phyloP scores from a whole-genome alignment of 305 asterid species.

The Solanum hybrid region DNA sequence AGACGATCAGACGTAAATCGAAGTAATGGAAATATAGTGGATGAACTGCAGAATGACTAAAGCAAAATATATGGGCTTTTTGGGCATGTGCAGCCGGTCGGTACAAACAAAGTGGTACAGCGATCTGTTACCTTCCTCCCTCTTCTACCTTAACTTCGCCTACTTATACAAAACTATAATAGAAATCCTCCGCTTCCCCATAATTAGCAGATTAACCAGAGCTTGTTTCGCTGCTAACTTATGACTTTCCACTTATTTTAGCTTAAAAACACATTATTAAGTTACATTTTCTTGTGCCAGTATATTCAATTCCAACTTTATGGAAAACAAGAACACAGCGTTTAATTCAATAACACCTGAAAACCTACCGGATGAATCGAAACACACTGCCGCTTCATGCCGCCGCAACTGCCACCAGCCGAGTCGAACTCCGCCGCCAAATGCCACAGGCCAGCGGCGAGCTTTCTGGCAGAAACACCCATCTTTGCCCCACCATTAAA shows the following conservation, averaged over 20 bases:
- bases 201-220: not conserved
- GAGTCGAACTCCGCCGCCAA: constrained; percentile 10
- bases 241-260: not conserved
- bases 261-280: not conserved
- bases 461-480: constrained; percentile 37
- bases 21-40: not conserved
- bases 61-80: not conserved
- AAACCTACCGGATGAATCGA: constrained; percentile 18
- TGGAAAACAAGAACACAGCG: not conserved
- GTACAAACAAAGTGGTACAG: not conserved
- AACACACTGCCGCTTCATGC: constrained; percentile 14
- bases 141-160: not conserved
- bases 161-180: not conserved
- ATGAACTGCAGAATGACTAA: not conserved
- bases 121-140: not conserved
- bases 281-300: not conserved
- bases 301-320: not conserved
- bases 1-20: not conserved
- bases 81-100: not conserved
- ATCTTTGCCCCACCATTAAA: constrained; percentile 5
- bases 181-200: not conserved
- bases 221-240: not conserved
- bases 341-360: constrained; percentile 18
- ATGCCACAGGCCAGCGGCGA: constrained; percentile 52
- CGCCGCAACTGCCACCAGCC: constrained; percentile 3